Base-by-base conservation (phyloP, 2,329 filamentous ascomycete species). In the Colletotrichum filicis region DNA sequence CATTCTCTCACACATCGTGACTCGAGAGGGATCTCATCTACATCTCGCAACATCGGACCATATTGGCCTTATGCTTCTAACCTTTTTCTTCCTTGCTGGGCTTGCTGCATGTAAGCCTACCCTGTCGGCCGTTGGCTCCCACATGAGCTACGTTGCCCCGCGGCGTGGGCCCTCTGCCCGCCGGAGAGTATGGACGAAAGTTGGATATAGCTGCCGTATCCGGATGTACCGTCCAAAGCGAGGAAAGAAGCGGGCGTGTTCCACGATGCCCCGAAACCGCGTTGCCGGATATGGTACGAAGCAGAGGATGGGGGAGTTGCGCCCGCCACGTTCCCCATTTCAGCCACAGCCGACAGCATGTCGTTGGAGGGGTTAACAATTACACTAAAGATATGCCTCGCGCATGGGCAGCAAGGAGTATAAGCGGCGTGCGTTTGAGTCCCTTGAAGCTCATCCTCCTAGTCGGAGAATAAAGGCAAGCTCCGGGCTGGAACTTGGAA, bases 91-190 rank as follows among this genome's bases (percentile, higher is more conserved):
- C 6, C 22, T 14, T 22, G 8, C 8, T 8, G 16, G 42, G 8
- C 19, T 49, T 49, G 42, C 22, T 32, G 56, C 28, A 57, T 19
- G 60, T 64, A 56, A 65, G 66, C 42, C 26, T 32, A 49, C 70
- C 59, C 35, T 63, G 70, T 64, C 59, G 11, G 22, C 26, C 56
- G 4, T 35, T 52, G 60, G 66, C 59, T 64, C 32, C 32, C 70
- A 64, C 59, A 69, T 60, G 53, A 60, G 59, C 66, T 57, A 49
- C 66, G n/a, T 46, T 24, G 19, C n/a, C 11, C 70, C 53, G 49
- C 12, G 63, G 57, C 24, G 49, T 19, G 12, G 52, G 52, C 22
- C 49, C 19, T 26, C 8, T 5, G 24, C 42, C 53, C 16, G 26
- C 28, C 35, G 59, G 49, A 32, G 16, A 16, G 35, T 49, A 12